phyloP scores from a whole-genome alignment of 331 rosid genomes.

The Telfairia occidentalis region DNA sequence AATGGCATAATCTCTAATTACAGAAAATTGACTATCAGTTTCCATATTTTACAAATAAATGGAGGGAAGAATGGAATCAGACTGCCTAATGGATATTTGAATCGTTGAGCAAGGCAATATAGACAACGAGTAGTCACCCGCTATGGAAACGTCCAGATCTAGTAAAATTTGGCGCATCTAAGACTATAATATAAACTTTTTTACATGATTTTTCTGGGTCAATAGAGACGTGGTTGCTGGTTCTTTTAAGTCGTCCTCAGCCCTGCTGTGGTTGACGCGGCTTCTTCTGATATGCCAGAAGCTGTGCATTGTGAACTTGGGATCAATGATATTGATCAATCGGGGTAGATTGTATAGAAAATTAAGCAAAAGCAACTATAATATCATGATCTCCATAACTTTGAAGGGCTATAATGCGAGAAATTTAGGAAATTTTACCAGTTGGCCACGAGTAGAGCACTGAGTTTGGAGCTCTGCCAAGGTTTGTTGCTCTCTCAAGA shows the following conservation, averaged over 20 bases:
- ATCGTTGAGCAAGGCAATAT: not conserved
- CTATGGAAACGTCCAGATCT: not conserved
- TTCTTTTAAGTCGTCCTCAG: not conserved
- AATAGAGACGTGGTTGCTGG: not conserved
- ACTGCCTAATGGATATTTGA: not conserved
- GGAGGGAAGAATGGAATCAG: not conserved
- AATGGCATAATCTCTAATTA: not conserved
- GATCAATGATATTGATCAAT: not conserved
- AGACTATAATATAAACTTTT: not conserved
- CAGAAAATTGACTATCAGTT: not conserved
- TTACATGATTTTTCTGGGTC: not conserved
- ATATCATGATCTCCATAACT: not conserved
- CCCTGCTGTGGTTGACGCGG: constrained; percentile 19
- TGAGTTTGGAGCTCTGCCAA: constrained; percentile 38
- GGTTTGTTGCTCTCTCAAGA: constrained; percentile 45
- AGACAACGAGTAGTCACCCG: not conserved
- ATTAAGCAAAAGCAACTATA: not conserved
- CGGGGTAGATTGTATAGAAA: not conserved
- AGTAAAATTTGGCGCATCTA: not conserved
- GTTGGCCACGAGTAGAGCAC: constrained; percentile 28
- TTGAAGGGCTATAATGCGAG: not conserved
- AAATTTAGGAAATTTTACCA: constrained; percentile 32
- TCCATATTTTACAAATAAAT: not conserved
- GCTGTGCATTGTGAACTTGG: constrained; percentile 27
- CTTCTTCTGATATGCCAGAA: constrained; percentile 59